Base-by-base conservation (phyloP, 331 rosid genomes). In the Phaseolus coccineus region DNA sequence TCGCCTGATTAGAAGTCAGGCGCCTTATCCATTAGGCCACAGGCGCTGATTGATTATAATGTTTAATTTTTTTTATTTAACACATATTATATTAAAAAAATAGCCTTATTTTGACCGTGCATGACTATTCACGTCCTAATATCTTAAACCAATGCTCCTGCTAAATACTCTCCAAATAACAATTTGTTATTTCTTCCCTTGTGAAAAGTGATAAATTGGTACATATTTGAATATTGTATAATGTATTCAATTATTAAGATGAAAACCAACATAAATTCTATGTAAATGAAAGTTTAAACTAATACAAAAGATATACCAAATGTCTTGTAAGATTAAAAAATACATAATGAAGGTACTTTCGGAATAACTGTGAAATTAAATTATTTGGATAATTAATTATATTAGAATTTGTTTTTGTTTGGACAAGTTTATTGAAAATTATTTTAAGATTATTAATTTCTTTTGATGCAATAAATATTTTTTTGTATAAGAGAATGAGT, bases 11-110 rank as follows among this genome's bases (percentile, higher is more conserved):
- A 89, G 95, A 93, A 91, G 90, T 86, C 91, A 89, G 80, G 84
- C 91, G 93, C 94, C 97, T 92, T 90, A 84, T 90, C 97, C 94
- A 90, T 92, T 92, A 89, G 90, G 94, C 96, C 97, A 90, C 89
- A 76, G 76, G 94, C 59, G 85, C 85, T 25, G 8, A 1, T 37
- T 31, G 2, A 31, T 31, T 1, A 28, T 1, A 28, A 2, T 28
- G 31, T 28, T 28, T 2, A 28, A 28, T 28, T 28, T 19, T 19
- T 19, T 19, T 19, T n/a, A n/a, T 0, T 19, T 19, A 19, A 19
- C 22, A 19, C 22, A 19, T 19, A 19, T 19, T 19, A 19, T 19
- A 19, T 19, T 19, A 19, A 19, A 19, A 19, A 19, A 19, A 19
- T 19, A 19, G 22, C 22, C 22, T 28, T 28, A 28, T 28, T 28